Base-by-base conservation (phyloP, 129 eudicot genomes). In the Erigeron canadensis region DNA sequence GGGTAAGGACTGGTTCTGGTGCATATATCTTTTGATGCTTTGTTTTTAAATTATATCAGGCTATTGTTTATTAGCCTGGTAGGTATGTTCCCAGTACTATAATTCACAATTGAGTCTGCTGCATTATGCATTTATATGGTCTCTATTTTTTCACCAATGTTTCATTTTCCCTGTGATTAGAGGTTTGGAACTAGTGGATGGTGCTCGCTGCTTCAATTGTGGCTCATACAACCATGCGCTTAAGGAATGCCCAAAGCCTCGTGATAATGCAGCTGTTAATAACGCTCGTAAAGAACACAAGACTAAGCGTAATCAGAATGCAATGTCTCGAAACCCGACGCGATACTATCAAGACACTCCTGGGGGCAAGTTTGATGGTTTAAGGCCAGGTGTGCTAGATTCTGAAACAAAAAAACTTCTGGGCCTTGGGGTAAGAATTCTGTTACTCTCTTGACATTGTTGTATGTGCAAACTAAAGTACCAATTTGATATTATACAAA, bases 141-240 rank as follows among this genome's bases (percentile, higher is more conserved):
- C 57, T 41, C 9, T n/a, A 23, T 72, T 34, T 57, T 19, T 75
- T 43, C 41, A 42, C 10, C 8, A 8, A 61, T 37, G 47, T 63
- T 15, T 81, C 15, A 11, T 65, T 5, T 37, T 34, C 71, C 8
- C 12, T 50, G 73, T 46, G 23, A 71, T 70, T 19, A 91, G 94
- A 72, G 87, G 86, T 15, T 71, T 77, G 81, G 98, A 89, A 46
- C 53, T 84, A 28, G 65, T 82, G 61, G 87, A 87, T 22, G 81
- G 80, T 43, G 77, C 96, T 40, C 98, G 98, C 43, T 93, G 98
- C 79, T 93, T 93, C 82, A 93, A 93, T 70, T 93, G 98, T 84
- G 88, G 92, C 44, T 89, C 98, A 37, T 93, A 93, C 67, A 79
- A 66, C 83, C 98, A 93, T 78, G 81, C 95, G 16, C 59, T 93